These are phyloP conservation scores for Pisolithus orientalis DNA, from an alignment of 768 basidiomycete genomes.

Conservation along the genomic window DNA sequence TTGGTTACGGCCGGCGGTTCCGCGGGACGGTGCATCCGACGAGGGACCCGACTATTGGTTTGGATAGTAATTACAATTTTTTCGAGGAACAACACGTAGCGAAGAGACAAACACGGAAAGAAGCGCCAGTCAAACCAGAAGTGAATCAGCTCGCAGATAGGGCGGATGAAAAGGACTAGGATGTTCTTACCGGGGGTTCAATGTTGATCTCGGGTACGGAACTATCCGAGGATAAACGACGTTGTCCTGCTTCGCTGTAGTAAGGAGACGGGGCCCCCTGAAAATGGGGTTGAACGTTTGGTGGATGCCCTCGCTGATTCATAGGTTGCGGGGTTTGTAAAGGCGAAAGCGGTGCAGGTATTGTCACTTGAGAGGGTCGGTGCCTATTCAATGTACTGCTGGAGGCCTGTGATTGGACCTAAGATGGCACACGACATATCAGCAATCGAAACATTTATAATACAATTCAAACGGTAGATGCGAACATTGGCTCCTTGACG, in stretches of 20 bases:
- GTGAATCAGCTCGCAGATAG: not conserved
- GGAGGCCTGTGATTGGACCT: conserved; percentile 10
- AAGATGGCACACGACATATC: not conserved
- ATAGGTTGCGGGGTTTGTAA: conserved; percentile 9
- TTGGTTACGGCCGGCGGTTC: conserved; percentile 2
- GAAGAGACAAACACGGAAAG: not conserved
- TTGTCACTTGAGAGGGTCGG: conserved; percentile 16
- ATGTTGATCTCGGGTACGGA: conserved; percentile 29
- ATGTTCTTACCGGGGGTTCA: conserved; percentile 22
- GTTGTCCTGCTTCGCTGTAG: conserved; percentile 11
- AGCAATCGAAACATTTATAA: not conserved
- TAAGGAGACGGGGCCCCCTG: conserved; percentile 18
- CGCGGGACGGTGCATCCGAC: conserved; percentile 28
- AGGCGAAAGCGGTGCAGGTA: conserved; percentile 24
- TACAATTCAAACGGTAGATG: not conserved
- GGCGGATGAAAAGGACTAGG: not conserved
- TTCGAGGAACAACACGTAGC: not conserved
- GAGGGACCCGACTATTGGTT: conserved; percentile 23
- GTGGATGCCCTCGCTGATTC: conserved; percentile 13
- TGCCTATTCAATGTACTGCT: conserved; percentile 7
- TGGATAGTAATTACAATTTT: conserved; percentile 7
- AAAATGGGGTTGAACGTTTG: conserved; percentile 14
- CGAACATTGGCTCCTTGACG: conserved; percentile 7
- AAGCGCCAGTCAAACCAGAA: no score
- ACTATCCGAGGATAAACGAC: conserved; percentile 25